Evolutionary conservation across 2,329 filamentous ascomycete genomes (phyloP).

Genomic region (Trichoderma afroharzianum): DNA sequence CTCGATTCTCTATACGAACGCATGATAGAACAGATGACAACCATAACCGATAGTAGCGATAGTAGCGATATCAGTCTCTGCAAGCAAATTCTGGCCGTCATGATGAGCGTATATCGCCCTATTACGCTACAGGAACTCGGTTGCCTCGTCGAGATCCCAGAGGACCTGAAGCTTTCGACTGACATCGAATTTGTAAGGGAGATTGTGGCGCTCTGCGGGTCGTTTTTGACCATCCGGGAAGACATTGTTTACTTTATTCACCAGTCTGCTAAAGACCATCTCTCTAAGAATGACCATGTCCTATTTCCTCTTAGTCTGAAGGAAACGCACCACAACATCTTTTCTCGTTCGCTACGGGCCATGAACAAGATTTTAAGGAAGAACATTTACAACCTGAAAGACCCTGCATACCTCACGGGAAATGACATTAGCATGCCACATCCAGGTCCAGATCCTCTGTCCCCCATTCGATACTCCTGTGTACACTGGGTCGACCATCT

Average conservation of each 20-base stretch:
- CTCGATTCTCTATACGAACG: slow-evolving; percentile 36
- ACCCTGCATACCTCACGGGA: not conserved
- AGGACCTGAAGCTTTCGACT: not conserved
- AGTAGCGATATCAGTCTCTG: slow-evolving; percentile 29
- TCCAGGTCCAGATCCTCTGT: slow-evolving; percentile 19
- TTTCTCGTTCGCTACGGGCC: not conserved
- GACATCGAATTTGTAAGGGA: slow-evolving; percentile 22
- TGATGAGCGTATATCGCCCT: slow-evolving; percentile 33
- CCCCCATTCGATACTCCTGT: slow-evolving; percentile 21
- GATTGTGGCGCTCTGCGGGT: slow-evolving; percentile 36
- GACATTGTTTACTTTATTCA: slow-evolving; percentile 37
- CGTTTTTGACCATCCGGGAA: slow-evolving; percentile 36
- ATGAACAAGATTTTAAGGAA: slow-evolving; percentile 18
- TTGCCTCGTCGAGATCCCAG: not conserved
- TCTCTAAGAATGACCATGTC: slow-evolving; percentile 27
- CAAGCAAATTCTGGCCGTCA: slow-evolving; percentile 32
- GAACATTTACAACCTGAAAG: slow-evolving; percentile 28
- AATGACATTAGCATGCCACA: not conserved
- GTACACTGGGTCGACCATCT: slow-evolving; percentile 25
- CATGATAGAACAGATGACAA: slow-evolving; percentile 35
- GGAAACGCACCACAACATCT: not conserved
- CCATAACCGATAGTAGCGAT: slow-evolving; percentile 11
- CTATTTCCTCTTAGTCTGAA: not conserved
- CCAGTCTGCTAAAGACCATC: slow-evolving; percentile 43
- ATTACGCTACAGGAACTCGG: slow-evolving; percentile 32